Conservation (phyloP, 495 filamentous ascomycete genomes). For the Aspergillus coremiiformis region DNA sequence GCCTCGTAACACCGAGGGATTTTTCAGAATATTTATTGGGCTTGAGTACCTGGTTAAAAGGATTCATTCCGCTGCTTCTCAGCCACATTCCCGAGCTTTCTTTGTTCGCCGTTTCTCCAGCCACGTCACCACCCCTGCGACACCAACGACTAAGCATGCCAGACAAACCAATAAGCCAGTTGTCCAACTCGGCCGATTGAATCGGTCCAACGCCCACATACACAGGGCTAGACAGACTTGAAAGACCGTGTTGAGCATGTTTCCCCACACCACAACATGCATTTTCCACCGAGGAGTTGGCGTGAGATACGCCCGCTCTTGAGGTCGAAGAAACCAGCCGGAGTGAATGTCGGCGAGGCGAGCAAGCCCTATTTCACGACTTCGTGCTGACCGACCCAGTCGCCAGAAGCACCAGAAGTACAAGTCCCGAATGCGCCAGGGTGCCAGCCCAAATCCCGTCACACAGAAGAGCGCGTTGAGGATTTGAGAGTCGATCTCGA, state of each 20-base stretch:
- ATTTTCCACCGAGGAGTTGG: constrained; percentile 67
- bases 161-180: constrained; percentile 68
- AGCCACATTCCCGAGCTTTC: too few species aligned
- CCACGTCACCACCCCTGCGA: constrained; percentile 63
- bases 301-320: constrained; percentile 49
- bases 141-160: constrained; percentile 57
- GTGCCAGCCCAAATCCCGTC: constrained; percentile 74
- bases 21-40: too few species aligned
- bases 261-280: constrained; percentile 70
- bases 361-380: constrained; percentile 38
- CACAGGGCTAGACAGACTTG: constrained; percentile 62
- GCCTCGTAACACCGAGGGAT: too few species aligned
- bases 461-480: constrained; percentile 82
- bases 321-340: constrained; percentile 57
- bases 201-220: constrained; percentile 75
- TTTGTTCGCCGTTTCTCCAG: constrained; percentile 36
- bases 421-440: constrained; percentile 77
- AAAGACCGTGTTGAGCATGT: constrained; percentile 68
- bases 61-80: too few species aligned
- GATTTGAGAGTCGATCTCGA: constrained; percentile 79
- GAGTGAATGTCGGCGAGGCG: constrained; percentile 59
- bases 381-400: constrained; percentile 36
- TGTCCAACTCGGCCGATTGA: constrained; percentile 61
- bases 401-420: constrained; percentile 63
- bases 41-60: too few species aligned